phyloP scores from a whole-genome alignment of 352 stramenopile genomes.

The Phytophthora idaei region DNA sequence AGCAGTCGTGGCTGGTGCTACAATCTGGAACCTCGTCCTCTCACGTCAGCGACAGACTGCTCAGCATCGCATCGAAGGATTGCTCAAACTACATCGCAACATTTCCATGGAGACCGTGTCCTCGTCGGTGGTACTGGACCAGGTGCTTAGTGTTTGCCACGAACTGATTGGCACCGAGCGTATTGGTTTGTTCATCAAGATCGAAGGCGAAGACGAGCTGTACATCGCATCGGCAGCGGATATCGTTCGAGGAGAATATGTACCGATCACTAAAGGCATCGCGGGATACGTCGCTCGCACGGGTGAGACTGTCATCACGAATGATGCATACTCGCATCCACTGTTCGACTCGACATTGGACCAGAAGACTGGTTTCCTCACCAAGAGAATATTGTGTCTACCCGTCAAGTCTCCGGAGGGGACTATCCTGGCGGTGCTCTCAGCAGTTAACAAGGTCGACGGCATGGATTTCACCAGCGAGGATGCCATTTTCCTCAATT shows the following conservation, averaged over 20 bases:
- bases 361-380: conserved; percentile 68
- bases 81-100: conserved; percentile 74
- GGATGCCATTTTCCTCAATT: conserved; percentile 76
- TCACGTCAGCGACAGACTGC: conserved; percentile 67
- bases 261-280: conserved; percentile 75
- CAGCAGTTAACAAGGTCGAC: conserved; percentile 78
- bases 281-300: conserved; percentile 68
- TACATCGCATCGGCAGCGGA: conserved; percentile 67
- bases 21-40: conserved; percentile 73
- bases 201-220: conserved; percentile 70
- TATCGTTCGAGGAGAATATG: conserved; percentile 69
- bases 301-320: conserved; percentile 70
- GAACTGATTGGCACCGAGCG: conserved; percentile 71
- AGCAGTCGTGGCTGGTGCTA: conserved; percentile 55
- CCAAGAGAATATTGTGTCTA: conserved; percentile 65
- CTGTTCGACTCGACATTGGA: conserved; percentile 73
- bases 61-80: conserved; percentile 69
- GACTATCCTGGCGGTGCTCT: conserved; percentile 64
- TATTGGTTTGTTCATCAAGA: conserved; percentile 73
- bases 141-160: conserved; percentile 74
- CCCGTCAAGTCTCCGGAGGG: conserved; percentile 66
- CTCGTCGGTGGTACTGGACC: conserved; percentile 53
- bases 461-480: conserved; percentile 68
- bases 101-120: conserved; percentile 75
- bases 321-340: conserved; percentile 65